Evolutionary conservation across 768 basidiomycete genomes (phyloP), one percentile per base, ranked within the genome.

Genomic region (Galerina marginata): DNA sequence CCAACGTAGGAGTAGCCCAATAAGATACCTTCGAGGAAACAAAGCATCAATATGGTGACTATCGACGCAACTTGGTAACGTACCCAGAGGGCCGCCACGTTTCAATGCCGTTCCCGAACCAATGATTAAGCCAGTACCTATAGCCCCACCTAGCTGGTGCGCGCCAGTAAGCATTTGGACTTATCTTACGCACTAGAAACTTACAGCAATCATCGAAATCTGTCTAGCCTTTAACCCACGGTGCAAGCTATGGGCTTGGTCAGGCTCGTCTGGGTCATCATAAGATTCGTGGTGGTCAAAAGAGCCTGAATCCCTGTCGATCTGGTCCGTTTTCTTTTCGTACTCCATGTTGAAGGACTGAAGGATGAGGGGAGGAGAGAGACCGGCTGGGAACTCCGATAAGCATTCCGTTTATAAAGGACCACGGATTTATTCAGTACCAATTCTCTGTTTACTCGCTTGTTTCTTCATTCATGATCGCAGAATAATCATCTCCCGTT

Each of bases 31-130:
- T 58, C 26, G 9, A 43, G 23, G 42, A 36, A 40, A 4, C 20
- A 42, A 49, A 45, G 26, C 54, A 48, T 44, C 14, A 66, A 49
- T 46, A 37, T 49, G 7, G 42, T 26, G 14, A 42, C 33, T 6
- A 23, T 33, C 11, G 5, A 46, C 29, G 29, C 15, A 33, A 33
- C 39, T 37, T 26, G 59, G 29, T 33, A 33, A 58, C 69, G 61
- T 66, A 74, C 83, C 85, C 12, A 84, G 77, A 2, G 84, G 83
- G 11, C 85, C 86, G 49, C 86, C 84, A 56, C 82, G 74, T 43
- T 77, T 73, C 14, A 89, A 74, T 7, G 85, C 87, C 20, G 86
- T 86, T 1, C 85, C 86, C 29, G 85, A 87, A 20, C 81, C 81
- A 48, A 87, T 86, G 64, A 85, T 82, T 15, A 86, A 73, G 51